Conservation (phyloP, 345 rosid genomes). For the Rhodamnia argentea region DNA sequence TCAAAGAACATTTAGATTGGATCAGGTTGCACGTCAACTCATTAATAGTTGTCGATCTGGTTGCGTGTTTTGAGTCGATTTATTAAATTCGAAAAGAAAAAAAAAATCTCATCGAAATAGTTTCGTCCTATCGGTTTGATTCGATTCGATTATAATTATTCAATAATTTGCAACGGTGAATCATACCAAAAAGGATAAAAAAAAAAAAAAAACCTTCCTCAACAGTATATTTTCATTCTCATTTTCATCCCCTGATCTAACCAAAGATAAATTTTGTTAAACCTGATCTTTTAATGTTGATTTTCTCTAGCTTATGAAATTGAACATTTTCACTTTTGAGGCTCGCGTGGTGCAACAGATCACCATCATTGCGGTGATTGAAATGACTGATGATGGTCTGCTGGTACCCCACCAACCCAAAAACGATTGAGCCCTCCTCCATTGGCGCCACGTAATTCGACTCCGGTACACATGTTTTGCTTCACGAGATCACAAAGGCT, state of each 20-base stretch:
- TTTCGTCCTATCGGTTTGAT: accelerated
- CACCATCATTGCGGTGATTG: neutral
- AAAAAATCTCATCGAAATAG: no score
- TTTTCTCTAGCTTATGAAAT: neutral
- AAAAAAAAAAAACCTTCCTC: no score
- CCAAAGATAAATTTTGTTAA: neutral
- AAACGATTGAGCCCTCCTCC: neutral
- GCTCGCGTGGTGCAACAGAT: neutral
- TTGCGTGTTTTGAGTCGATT: no score
- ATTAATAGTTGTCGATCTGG: no score
- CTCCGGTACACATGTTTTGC: neutral
- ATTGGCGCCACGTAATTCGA: neutral
- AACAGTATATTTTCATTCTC: no score
- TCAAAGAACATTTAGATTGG: no score
- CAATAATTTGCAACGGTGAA: neutral
- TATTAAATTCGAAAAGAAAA: no score
- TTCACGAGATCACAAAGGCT: neutral
- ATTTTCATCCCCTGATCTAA: neutral
- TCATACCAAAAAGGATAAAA: neutral
- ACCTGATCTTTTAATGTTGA: neutral
- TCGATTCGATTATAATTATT: accelerated
- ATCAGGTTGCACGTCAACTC: no score
- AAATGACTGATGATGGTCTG: neutral
- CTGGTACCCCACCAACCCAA: neutral
- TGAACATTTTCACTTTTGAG: neutral